Evolutionary conservation across 164 flowering plant genomes (phyloP).

Genomic region (Kalanchoe fedtschenkoi): DNA sequence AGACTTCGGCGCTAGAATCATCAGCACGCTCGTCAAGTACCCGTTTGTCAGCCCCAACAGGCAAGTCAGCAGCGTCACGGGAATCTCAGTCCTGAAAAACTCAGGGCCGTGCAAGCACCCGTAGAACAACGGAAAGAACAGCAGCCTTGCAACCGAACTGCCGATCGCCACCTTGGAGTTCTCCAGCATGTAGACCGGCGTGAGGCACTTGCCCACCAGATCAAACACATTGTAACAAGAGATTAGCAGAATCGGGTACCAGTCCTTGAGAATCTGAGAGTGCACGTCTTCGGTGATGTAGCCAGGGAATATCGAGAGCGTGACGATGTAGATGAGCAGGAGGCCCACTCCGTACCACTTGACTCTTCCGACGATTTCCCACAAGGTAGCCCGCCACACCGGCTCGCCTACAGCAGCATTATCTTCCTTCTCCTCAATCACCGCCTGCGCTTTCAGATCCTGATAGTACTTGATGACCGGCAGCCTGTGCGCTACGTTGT

Average conservation of each 20-base stretch:
- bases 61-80: constrained; percentile 70
- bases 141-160: constrained; percentile 46
- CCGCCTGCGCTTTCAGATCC: constrained; percentile 50
- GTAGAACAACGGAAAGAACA: constrained; percentile 73
- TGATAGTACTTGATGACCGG: constrained; percentile 72
- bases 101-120: constrained; percentile 89
- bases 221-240: constrained; percentile 81
- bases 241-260: constrained; percentile 82
- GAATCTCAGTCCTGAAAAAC: constrained; percentile 74
- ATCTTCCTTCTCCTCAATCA: constrained; percentile 45
- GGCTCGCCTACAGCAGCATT: constrained; percentile 35
- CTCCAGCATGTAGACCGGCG: constrained; percentile 57
- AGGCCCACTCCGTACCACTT: constrained; percentile 80
- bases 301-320: constrained; percentile 87
- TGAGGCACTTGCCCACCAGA: constrained; percentile 72
- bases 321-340: constrained; percentile 56
- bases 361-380: constrained; percentile 52
- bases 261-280: constrained; percentile 62
- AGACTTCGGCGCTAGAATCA: constrained; percentile 78
- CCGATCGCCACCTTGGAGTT: constrained; percentile 60
- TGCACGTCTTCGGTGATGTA: constrained; percentile 91
- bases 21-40: constrained; percentile 69
- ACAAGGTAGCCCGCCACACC: constrained; percentile 47
- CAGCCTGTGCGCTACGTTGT: constrained; percentile 67
- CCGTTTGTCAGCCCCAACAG: constrained; percentile 87